Conservation (phyloP, 805 yeast species). For the Groenewaldozyma tartarivorans region DNA sequence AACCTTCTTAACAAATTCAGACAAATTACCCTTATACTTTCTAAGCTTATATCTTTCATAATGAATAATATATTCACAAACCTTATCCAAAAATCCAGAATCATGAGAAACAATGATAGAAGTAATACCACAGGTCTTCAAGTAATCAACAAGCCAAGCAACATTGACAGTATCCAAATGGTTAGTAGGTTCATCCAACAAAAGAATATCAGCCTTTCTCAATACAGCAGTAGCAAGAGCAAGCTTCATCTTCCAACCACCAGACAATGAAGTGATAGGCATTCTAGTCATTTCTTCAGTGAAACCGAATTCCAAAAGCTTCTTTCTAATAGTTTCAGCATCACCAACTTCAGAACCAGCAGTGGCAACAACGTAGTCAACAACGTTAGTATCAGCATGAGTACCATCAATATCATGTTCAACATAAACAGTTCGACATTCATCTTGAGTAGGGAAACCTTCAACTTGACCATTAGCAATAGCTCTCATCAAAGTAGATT, state of each 20-base stretch:
- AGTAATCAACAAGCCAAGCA: conserved; percentile 99
- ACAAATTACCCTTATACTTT: conserved; percentile 99
- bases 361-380: conserved; percentile 82
- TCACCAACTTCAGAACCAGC: conserved; percentile 70
- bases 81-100: conserved; percentile 98
- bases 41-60: conserved; percentile 99
- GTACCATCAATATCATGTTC: conserved; percentile 99
- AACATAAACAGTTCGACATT: conserved; percentile 98
- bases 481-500: conserved; percentile 88
- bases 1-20: conserved; percentile 97
- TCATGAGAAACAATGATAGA: conserved; percentile 99
- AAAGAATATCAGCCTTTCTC: conserved; percentile 93
- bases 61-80: conserved; percentile 96
- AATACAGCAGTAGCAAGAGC: conserved; percentile 99
- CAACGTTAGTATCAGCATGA: conserved; percentile 90
- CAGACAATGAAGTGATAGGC: conserved; percentile 96
- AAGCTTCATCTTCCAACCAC: conserved; percentile 99
- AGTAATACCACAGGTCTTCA: conserved; percentile 96
- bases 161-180: conserved; percentile 99
- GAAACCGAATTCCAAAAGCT: conserved; percentile 88
- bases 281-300: conserved; percentile 82
- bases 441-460: conserved; percentile 99
- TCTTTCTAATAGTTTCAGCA: conserved; percentile 58
- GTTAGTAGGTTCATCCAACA: conserved; percentile 99
- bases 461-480: conserved; percentile 98